Percentiles rank a stretch among this genome's conserved stretches.
phyloP scores from a whole-genome alignment of 768 basidiomycete species.

The Tulasnella sp. region DNA sequence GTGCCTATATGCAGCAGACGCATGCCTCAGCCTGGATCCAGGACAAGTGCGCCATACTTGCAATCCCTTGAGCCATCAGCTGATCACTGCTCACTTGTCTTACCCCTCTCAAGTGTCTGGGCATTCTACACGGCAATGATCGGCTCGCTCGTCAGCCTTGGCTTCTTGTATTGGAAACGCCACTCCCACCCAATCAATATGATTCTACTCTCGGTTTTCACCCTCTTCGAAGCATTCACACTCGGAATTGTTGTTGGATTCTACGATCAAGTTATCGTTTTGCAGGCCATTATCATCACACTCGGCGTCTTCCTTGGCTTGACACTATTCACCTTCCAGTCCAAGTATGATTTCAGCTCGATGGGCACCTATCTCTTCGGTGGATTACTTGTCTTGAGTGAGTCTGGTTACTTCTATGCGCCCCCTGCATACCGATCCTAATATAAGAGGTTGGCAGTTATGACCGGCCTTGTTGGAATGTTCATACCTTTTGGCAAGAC shows the following conservation, averaged over 20 bases:
- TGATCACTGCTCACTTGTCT: conserved; percentile 1
- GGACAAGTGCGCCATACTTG: conserved; percentile 41
- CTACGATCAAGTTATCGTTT: conserved; percentile 57
- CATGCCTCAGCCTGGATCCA: conserved; percentile 59
- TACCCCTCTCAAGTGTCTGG: conserved; percentile 37
- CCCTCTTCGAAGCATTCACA: conserved; percentile 80
- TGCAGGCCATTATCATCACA: conserved; percentile 87
- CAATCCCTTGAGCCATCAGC: conserved; percentile 6
- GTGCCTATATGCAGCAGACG: conserved; percentile 58
- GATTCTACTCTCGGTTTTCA: conserved; percentile 76
- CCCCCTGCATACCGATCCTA: too few relatives aligned
- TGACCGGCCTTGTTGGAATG: conserved; percentile 71
- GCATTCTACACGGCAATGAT: conserved; percentile 68
- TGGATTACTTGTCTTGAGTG: conserved; percentile 45
- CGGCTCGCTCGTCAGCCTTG: conserved; percentile 68
- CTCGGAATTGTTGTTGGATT: conserved; percentile 78
- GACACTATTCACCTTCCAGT: conserved; percentile 90
- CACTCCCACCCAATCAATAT: conserved; percentile 85
- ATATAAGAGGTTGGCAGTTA: conserved; percentile 34
- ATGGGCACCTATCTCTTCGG: conserved; percentile 38
- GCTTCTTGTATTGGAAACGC: conserved; percentile 82
- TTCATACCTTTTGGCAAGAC: conserved; percentile 81
- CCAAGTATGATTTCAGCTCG: conserved; percentile 94
- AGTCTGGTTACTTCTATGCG: conserved; percentile 21
- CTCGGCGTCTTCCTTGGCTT: conserved; percentile 87